These are phyloP conservation scores for Hypoxylon sp. DNA, from an alignment of 2,329 filamentous ascomycete genomes.

Conservation along the genomic window DNA sequence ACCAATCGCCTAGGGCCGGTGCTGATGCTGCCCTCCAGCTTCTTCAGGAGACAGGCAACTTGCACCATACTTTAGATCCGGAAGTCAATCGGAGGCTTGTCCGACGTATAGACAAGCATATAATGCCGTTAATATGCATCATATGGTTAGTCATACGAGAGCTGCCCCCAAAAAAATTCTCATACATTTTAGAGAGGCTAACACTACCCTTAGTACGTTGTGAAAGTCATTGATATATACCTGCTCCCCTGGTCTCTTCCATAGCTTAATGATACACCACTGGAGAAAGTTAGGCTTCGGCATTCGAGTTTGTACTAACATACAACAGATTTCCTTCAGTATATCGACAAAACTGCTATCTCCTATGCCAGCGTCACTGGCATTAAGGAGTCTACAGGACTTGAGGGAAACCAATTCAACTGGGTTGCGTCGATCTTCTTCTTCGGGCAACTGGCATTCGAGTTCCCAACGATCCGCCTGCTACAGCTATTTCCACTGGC, in stretches of 20 bases:
- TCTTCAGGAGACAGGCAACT: constrained; percentile 40
- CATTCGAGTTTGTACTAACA: constrained; percentile 15
- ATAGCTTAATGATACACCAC: neutral
- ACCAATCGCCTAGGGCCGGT: constrained; percentile 16
- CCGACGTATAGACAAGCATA: constrained; percentile 43
- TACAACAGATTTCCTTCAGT: constrained; percentile 43
- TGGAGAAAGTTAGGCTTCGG: neutral
- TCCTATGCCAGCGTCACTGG: constrained; percentile 48
- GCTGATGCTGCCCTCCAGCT: constrained; percentile 45
- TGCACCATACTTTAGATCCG: constrained; percentile 36
- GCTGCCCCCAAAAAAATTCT: neutral
- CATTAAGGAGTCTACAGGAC: constrained; percentile 51
- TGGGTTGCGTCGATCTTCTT: constrained; percentile 59
- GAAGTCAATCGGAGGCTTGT: constrained; percentile 39
- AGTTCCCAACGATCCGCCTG: constrained; percentile 58
- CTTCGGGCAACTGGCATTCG: constrained; percentile 57
- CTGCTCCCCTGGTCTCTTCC: neutral
- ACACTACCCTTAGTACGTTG: constrained; percentile 23
- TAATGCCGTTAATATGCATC: constrained; percentile 46
- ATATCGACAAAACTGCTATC: constrained; percentile 45
- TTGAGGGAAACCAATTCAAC: constrained; percentile 61
- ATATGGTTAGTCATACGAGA: constrained; percentile 34
- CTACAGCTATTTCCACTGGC: constrained; percentile 59
- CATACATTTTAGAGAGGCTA: constrained; percentile 1
- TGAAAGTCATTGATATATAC: neutral